Evolutionary conservation across 176 grass and related monocot species (phyloP), one percentile per base, ranked within the genome.

Genomic region (Typha latifolia): DNA sequence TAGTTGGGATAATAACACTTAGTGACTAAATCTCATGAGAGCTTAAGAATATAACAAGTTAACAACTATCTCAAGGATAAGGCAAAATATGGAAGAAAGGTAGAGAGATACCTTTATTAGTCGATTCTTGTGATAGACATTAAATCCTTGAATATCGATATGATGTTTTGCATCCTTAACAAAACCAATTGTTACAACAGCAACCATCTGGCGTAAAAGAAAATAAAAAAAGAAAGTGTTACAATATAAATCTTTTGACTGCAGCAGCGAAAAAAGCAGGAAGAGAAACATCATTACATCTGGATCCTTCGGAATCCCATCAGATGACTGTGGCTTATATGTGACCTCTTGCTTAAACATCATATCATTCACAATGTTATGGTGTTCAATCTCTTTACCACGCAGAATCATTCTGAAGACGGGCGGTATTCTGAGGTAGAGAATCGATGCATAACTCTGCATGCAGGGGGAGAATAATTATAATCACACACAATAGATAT

Each of bases 141-240:
- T 97, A 86, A 97, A 97, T 61, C 93, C 93, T 66, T 97, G 93
- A 63, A 97, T 63, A 4, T 92, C 83, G 72, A 97, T 78, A 51
- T 97, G 93, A 80, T 84, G 70, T 84, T 97, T 97, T 82, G 93
- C 93, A 82, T 97, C 93, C 80, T 97, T 97, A 29, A 97, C 88
- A 82, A 97, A 97, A 14, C 93, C 94, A 85, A 97, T 87, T 52
- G 81, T 97, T 48, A 97, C 89, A 19, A 78, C 86, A 51, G 94
- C 94, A 65, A 97, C 81, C 89, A 97, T 97, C 94, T 97, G 79
- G 34, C 67, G 32, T 66, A 77, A 51, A 64, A 56, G 22, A 21
- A 66, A 22, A n/a, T 15, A 47, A 47, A 43, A 15, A 47, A 47
- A 56, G 9, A 14, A 56, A 19, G 26, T 22, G 26, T 56, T 2